phyloP scores from a whole-genome alignment of 441 rosid species.

The Populus tomentosa region DNA sequence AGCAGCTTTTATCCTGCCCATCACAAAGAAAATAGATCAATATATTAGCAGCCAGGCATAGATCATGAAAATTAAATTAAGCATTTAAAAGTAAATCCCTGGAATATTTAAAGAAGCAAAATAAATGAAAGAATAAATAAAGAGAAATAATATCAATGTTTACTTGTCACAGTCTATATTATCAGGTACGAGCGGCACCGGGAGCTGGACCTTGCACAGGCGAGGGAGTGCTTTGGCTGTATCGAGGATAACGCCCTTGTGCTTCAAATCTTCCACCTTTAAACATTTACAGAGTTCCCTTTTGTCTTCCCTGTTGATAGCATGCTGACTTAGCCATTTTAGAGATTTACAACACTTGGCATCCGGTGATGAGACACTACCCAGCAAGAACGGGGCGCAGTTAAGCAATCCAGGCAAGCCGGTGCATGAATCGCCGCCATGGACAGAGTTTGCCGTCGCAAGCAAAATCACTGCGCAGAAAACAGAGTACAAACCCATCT shows the following conservation, averaged over 20 bases:
- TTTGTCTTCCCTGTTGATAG: not conserved
- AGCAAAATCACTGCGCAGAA: not conserved
- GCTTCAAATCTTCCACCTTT: not conserved
- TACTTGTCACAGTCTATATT: not conserved
- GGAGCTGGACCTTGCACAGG: not conserved
- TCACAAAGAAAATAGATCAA: not conserved
- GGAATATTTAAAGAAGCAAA: not conserved
- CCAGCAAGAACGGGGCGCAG: not conserved
- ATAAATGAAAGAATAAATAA: no score
- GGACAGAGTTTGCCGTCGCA: not conserved
- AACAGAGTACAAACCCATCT: not conserved
- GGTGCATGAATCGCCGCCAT: not conserved
- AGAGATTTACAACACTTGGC: not conserved
- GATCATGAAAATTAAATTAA: no score
- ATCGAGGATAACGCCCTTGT: not conserved
- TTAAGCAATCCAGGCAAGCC: not conserved
- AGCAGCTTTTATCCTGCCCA: not conserved
- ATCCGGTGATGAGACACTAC: not conserved
- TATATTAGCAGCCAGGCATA: not conserved
- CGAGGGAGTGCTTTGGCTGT: not conserved
- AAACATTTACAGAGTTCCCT: not conserved
- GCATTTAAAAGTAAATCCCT: no score
- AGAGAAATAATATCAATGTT: not conserved
- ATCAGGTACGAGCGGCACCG: not conserved
- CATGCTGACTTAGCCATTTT: not conserved